Conservation (phyloP, 176 grass and related monocot genomes). For the Musa troglodytarum region DNA sequence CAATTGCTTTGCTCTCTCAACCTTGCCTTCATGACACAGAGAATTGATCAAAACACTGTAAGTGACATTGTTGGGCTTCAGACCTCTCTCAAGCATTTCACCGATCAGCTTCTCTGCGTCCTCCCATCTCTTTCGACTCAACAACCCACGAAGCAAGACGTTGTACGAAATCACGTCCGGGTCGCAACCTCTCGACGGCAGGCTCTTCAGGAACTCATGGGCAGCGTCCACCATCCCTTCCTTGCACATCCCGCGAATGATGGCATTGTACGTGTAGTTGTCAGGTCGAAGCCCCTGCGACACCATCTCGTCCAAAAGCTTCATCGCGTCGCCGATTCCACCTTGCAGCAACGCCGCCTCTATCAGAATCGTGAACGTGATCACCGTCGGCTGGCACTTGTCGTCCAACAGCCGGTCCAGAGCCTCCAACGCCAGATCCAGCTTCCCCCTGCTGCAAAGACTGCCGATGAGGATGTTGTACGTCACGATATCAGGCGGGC, state of each 20-base stretch:
- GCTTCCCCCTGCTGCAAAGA: constrained; percentile 41
- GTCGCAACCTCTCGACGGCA: constrained; percentile 33
- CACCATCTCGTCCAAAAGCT: constrained; percentile 47
- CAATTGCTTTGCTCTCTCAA: constrained; percentile 40
- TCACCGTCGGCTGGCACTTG: constrained; percentile 37
- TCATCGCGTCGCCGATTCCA: constrained; percentile 44
- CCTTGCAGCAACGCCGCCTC: constrained; percentile 42
- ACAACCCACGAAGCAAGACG: constrained; percentile 43
- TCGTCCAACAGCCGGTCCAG: constrained; percentile 35
- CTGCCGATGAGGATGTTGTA: constrained; percentile 58
- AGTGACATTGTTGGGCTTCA: constrained; percentile 44
- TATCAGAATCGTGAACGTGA: constrained; percentile 59
- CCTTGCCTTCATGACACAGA: constrained; percentile 48
- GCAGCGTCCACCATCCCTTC: constrained; percentile 43
- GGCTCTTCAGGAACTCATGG: constrained; percentile 33
- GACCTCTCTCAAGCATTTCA: constrained; percentile 37
- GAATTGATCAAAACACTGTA: constrained; percentile 52
- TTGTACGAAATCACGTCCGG: constrained; percentile 50
- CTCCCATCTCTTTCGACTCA: constrained; percentile 41
- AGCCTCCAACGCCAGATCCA: constrained; percentile 32
- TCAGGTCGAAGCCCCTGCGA: constrained; percentile 37
- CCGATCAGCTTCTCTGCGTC: constrained; percentile 40
- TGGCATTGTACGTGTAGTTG: constrained; percentile 51
- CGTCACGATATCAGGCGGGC: constrained; percentile 25
- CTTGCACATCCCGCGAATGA: constrained; percentile 43